Base-by-base conservation (phyloP, 2,329 filamentous ascomycete species). In the Fusarium paranaense region DNA sequence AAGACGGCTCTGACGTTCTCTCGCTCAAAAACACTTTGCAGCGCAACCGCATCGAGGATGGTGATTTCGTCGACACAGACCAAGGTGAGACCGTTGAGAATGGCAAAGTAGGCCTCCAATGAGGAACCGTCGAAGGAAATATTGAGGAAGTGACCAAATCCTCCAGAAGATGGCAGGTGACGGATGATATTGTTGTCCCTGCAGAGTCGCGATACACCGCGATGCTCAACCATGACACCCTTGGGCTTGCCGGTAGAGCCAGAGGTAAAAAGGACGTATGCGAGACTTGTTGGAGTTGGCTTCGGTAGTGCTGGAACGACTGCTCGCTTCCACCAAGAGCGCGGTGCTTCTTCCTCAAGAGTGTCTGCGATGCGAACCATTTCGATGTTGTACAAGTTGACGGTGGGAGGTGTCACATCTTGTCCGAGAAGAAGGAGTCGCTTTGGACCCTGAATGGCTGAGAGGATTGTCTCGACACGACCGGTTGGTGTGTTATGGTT, bases 191-290 rank as follows among this genome's bases (percentile, higher is more conserved):
- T 45, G 54, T 45, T 62, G 22, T 66, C 16, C 30, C 25, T 50
- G 6, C 42, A 61, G 6, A 64, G 50, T 18, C 68, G 64, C 1
- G 60, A 32, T 6, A 72, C 37, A 13, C 56, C 56, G 2, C 69
- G 69, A 2, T 69, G 71, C 27, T 74, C 71, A 4, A 72, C 42
- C 69, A 74, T 72, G n/a, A 74, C 71, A 6, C 71, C 71, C 52
- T 74, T 74, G 2, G 77, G 64, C 76, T 80, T 35, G 10, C 75
- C 76, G 0, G 75, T 78, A 5, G 73, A 78, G 0, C 77, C 77
- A 0, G 76, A 78, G 0, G 77, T 79, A 50, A 78, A 79, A 5
- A 76, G 71, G n/a, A 73, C 62, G 20, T 76, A 76, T 2, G 73
- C 73, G 9, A 77, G 68, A 9, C 69, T 77, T 3, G 40, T 56